Conservation (phyloP, 2,329 filamentous ascomycete species). For the Esteya vermicola region DNA sequence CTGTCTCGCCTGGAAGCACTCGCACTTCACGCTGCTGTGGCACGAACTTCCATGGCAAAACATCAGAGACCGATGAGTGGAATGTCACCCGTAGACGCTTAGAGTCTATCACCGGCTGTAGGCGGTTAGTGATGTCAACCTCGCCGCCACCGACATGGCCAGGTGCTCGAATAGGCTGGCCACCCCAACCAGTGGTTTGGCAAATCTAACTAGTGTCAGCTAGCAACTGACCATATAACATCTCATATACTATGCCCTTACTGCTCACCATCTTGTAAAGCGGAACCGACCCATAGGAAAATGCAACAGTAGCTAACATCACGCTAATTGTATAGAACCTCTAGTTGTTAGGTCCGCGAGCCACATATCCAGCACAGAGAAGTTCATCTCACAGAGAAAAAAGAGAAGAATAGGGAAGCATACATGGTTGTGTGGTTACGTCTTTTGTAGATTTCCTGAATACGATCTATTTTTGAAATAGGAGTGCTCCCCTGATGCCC, state of each 20-base stretch:
- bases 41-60: constrained; percentile 92
- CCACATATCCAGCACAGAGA: no score
- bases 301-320: constrained; percentile 64
- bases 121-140: constrained; percentile 56
- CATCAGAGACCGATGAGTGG: constrained; percentile 86
- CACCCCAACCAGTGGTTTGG: constrained; percentile 80
- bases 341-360: not conserved
- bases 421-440: constrained; percentile 57
- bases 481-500: not conserved
- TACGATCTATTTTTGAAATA: constrained; percentile 46
- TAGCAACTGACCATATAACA: not conserved
- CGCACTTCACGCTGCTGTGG: constrained; percentile 95
- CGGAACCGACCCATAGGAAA: constrained; percentile 73
- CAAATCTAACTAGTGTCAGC: constrained; percentile 44
- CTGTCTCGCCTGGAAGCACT: constrained; percentile 90
- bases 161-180: constrained; percentile 75
- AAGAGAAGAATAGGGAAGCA: constrained; percentile 9
- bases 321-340: constrained; percentile 54
- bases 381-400: no score
- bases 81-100: constrained; percentile 90
- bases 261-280: constrained; percentile 67
- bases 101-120: constrained; percentile 66
- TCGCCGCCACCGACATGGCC: constrained; percentile 43
- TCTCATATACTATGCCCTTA: not conserved
- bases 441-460: constrained; percentile 47